phyloP scores from a whole-genome alignment of 345 rosid species.

The Eucalyptus decipiens region DNA sequence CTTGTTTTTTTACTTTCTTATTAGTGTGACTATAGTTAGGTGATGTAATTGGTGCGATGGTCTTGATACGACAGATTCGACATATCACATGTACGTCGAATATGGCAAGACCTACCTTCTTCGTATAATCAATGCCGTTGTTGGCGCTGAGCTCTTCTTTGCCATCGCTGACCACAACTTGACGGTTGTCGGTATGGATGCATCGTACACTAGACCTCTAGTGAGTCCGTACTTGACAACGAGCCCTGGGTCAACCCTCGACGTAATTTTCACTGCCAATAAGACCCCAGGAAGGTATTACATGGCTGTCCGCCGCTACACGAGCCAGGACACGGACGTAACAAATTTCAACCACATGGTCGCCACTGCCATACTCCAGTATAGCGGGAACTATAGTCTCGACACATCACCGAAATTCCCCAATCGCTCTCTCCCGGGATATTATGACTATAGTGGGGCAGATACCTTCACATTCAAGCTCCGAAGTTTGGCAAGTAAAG shows the following conservation, averaged over 20 bases:
- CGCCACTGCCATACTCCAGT: constrained; percentile 27
- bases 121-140: constrained; percentile 12
- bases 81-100: background rate
- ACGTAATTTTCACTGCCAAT: constrained; percentile 11
- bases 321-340: background rate
- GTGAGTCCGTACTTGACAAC: background rate
- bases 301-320: constrained; percentile 8
- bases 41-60: background rate
- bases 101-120: constrained; percentile 14
- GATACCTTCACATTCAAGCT: background rate
- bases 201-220: constrained; percentile 6
- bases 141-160: constrained; percentile 13
- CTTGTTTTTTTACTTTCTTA: background rate
- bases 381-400: background rate
- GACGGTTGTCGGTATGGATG: constrained; percentile 16
- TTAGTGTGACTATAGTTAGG: background rate
- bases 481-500: constrained; percentile 4
- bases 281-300: constrained; percentile 6
- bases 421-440: background rate
- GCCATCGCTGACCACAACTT: constrained; percentile 9
- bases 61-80: background rate
- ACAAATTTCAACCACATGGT: background rate
- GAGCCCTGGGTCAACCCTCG: constrained; percentile 19
- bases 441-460: background rate
- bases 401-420: background rate